phyloP scores from a whole-genome alignment of 1,284 basidiomycete species.

The Naganishia cerealis region DNA sequence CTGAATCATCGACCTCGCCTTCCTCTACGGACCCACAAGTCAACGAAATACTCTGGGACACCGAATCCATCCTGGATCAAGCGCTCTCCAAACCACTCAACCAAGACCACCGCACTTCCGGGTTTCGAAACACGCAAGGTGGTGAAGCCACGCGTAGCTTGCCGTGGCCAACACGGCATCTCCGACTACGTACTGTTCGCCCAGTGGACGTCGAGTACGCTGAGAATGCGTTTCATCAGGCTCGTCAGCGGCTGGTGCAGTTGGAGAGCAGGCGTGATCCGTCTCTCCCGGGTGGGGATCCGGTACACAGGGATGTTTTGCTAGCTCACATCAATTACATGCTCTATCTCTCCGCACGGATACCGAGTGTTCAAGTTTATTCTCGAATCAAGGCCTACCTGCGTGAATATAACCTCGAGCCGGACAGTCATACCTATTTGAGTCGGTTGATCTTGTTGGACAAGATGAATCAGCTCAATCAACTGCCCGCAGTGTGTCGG shows the following conservation, averaged over 20 bases:
- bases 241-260: constrained; percentile 1
- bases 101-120: too few relatives aligned
- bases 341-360: constrained; percentile 42
- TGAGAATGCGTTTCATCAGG: constrained; percentile 14
- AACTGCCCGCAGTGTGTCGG: constrained; percentile 29
- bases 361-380: constrained; percentile 35
- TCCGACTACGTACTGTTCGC: constrained; percentile 22
- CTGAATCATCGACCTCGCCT: neutral
- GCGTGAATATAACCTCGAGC: constrained; percentile 34
- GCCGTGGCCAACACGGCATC: constrained; percentile 10
- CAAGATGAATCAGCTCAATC: constrained; percentile 29
- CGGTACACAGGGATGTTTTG: constrained; percentile 7
- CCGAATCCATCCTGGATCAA: constrained; percentile 12
- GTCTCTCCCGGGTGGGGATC: neutral
- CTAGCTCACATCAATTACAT: constrained; percentile 41
- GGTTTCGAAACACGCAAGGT: neutral
- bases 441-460: constrained; percentile 37
- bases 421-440: constrained; percentile 40
- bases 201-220: constrained; percentile 10
- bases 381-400: constrained; percentile 40
- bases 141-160: neutral
- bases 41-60: neutral
- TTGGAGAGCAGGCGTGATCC: neutral
- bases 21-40: neutral
- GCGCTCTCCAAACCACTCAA: neutral